These are phyloP conservation scores for Taiwanofungus camphoratus DNA, from an alignment of 1,284 basidiomycete genomes.

Conservation along the genomic window DNA sequence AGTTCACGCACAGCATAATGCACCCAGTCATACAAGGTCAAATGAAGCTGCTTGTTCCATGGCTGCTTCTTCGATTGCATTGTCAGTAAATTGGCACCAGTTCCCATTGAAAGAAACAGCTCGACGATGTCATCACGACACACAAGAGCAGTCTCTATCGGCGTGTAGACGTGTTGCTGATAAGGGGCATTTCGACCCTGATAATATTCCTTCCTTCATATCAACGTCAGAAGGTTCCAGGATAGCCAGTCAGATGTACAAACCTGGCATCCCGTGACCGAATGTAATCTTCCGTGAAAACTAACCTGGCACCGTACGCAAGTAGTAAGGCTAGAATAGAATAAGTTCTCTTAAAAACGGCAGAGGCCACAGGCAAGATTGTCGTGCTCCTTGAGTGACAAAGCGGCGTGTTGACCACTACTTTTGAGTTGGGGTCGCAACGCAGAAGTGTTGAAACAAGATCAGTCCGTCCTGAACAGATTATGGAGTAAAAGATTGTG, in stretches of 20 bases:
- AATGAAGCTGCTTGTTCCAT: conserved; percentile 5
- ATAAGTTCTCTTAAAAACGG: conserved; percentile 30
- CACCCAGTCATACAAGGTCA: conserved; percentile 39
- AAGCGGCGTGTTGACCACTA: conserved; percentile 40
- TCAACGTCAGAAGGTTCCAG: too few species aligned
- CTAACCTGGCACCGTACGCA: conserved; percentile 36
- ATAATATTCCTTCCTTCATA: too few species aligned
- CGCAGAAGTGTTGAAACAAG: conserved; percentile 41
- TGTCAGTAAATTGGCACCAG: conserved; percentile 30
- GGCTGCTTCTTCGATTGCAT: background rate
- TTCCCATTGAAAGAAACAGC: conserved; percentile 39
- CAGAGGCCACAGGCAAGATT: conserved; percentile 33
- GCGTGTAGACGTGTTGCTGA: conserved; percentile 17
- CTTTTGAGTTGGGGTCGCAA: conserved; percentile 42
- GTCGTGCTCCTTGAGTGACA: conserved; percentile 16
- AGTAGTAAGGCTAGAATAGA: conserved; percentile 35
- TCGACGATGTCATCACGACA: conserved; percentile 36
- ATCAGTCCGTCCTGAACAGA: conserved; percentile 33
- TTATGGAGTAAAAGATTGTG: conserved; percentile 46
- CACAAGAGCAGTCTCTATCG: conserved; percentile 38
- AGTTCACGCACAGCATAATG: conserved; percentile 26
- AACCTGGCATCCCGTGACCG: conserved; percentile 24
- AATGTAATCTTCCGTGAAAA: conserved; percentile 28
- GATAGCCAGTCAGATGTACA: background rate
- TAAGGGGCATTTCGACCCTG: too few species aligned